These are phyloP conservation scores for Pelagomonas calceolata DNA, from an alignment of 108 stramenopile species.

Conservation along the genomic window DNA sequence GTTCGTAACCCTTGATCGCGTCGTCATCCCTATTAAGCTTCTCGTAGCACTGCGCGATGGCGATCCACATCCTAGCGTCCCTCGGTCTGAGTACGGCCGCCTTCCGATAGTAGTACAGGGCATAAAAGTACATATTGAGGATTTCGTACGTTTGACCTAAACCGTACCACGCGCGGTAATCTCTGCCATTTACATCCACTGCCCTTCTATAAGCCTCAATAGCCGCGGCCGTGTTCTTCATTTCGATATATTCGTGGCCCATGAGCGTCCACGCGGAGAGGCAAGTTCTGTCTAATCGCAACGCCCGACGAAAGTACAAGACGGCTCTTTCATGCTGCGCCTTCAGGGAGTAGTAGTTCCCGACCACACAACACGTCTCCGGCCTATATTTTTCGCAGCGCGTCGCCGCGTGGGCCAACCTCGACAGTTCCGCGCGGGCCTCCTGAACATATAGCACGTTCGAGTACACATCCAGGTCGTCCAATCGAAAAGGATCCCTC, in stretches of 20 bases:
- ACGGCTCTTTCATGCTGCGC: slow-evolving; percentile 90
- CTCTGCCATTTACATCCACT: slow-evolving; percentile 75
- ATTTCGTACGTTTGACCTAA: slow-evolving; percentile 96
- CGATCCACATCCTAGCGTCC: slow-evolving; percentile 98
- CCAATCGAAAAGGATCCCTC: slow-evolving; percentile 71
- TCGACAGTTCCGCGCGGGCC: slow-evolving; percentile 43
- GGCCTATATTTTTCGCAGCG: slow-evolving; percentile 81
- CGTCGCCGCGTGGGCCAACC: slow-evolving; percentile 74
- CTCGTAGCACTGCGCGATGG: slow-evolving; percentile 71
- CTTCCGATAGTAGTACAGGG: slow-evolving; percentile 86
- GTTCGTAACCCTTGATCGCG: slow-evolving; percentile 78
- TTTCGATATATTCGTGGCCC: slow-evolving; percentile 94
- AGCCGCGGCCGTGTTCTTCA: slow-evolving; percentile 88
- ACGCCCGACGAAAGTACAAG: slow-evolving; percentile 75
- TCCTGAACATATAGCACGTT: slow-evolving; percentile 93
- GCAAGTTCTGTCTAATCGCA: slow-evolving; percentile 68
- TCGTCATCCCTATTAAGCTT: slow-evolving; percentile 51
- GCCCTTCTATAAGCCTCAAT: slow-evolving; percentile 96
- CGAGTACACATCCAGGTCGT: slow-evolving; percentile 80
- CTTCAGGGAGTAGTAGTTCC: slow-evolving; percentile 88
- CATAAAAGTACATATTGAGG: slow-evolving; percentile 82
- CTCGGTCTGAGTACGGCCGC: slow-evolving; percentile 81
- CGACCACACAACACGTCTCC: slow-evolving; percentile 90
- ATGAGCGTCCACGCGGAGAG: slow-evolving; percentile 92
- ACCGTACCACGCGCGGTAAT: slow-evolving; percentile 98